Base-by-base conservation (phyloP, 257 asterid species). In the Nicotiana undulata region DNA sequence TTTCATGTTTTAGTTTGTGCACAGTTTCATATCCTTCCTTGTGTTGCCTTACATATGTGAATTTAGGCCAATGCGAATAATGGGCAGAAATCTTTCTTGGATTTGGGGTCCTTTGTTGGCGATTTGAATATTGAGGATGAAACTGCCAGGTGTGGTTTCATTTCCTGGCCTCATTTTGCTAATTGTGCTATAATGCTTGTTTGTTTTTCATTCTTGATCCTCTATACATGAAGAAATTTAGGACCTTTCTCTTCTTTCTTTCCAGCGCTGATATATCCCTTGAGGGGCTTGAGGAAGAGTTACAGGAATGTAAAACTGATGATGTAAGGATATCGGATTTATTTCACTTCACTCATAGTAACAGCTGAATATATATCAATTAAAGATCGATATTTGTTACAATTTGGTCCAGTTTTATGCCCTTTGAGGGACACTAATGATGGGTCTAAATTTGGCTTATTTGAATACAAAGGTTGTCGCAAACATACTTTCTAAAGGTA, bases 211-310 rank as follows among this genome's bases (percentile, higher is more conserved):
- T 70, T 44, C 37, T 44, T 13, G 31, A 70, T 22, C 34, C 13
- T 12, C 58, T 44, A 44, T 70, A 6, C 64, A 80, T 26, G 16
- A 52, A 59, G 64, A 56, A 79, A 63, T 49, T 63, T 17, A 49
- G 26, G 78, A 74, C 64, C 51, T 79, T 79, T 24, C 10, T 79
- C 32, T 44, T 63, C 49, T 28, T 64, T 31, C 60, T 49, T 66
- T 64, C 37, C 61, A 96, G 98, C 79, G 98, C 91, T 84, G 99
- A 91, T 87, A 85, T 92, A 80, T 92, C 99, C 37, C 90, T 96
- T 76, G 95, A 96, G 81, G 98, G 98, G 82, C 89, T 96, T 15
- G 97, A 92, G 86, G 92, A 94, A 83, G 98, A 94, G 86, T 98
- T 96, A 60, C 90, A 92, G 65, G 99, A 92, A 88, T 96, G 99